Conservation (phyloP, 2,329 filamentous ascomycete species). For the Colletotrichum coccodes region DNA sequence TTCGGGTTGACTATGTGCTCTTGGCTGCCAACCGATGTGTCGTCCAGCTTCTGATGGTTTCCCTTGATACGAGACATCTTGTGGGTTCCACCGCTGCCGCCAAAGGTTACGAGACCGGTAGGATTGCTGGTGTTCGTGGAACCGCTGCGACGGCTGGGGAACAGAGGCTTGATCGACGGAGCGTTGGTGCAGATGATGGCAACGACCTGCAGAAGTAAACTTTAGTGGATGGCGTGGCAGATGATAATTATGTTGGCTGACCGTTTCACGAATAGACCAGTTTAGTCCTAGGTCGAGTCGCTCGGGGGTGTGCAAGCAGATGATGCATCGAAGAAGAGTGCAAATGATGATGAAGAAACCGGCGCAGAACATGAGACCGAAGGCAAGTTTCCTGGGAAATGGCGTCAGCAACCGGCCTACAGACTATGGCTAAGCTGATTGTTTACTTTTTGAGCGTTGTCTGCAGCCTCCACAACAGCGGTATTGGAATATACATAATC, state of each 20-base stretch:
- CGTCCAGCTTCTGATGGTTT: conserved; percentile 5
- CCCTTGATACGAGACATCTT: conserved; percentile 17
- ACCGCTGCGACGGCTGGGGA: conserved; percentile 14
- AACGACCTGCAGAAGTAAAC: not conserved
- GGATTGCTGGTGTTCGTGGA: conserved; percentile 10
- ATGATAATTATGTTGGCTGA: not conserved
- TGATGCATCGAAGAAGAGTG: conserved; percentile 32
- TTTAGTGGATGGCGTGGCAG: not conserved
- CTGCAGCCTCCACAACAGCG: conserved; percentile 24
- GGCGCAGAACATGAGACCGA: conserved; percentile 33
- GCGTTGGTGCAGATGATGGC: conserved; percentile 29
- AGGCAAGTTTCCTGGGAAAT: conserved; percentile 22
- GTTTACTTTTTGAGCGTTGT: conserved; percentile 18
- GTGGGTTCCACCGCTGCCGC: conserved; percentile 9
- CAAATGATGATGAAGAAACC: conserved; percentile 34
- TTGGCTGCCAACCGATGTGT: conserved; percentile 18
- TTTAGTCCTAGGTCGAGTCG: conserved; percentile 22
- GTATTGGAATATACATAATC: conserved; percentile 29
- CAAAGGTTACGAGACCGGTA: conserved; percentile 21
- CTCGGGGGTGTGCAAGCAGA: conserved; percentile 21
- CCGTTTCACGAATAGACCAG: conserved; percentile 35
- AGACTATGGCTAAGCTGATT: no score
- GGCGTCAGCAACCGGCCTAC: not conserved
- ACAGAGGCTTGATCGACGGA: conserved; percentile 25
- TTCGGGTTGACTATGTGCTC: conserved; percentile 20